Evolutionary conservation across 345 rosid species (phyloP), one percentile per base, ranked within the genome.

Genomic region (Punica granatum): DNA sequence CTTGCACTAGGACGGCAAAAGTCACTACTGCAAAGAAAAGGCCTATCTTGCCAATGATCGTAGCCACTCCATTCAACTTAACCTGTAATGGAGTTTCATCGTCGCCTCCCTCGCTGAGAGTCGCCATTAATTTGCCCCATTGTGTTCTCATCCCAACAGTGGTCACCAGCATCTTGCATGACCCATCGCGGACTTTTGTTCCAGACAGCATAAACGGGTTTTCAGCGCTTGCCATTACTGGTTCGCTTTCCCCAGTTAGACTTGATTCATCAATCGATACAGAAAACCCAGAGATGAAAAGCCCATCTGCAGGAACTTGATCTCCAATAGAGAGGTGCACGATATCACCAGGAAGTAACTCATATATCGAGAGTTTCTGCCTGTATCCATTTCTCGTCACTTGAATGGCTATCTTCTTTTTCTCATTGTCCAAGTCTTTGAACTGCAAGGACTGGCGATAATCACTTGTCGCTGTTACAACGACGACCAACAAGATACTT

Each of bases 81-180:
- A 92, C 98, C 80, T 90, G 98, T 74, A 90, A 75, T 13, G 98
- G 98, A 51, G 98, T 92, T 73, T 92, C 98, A 41, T 92, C 98
- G 56, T 90, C 97, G 16, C 98, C 98, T 36, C 97, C 98, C 77
- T 92, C 97, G 21, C 89, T 90, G 14, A 92, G 86, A 64, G 97
- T 90, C n/a, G 92, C 95, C 92, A 92, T 84, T 67, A 92, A 67
- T 74, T 90, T 92, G 70, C 97, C 98, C 97, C 98, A 92, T 46
- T 90, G 97, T 35, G 98, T 92, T 81, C 96, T 88, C 98, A 92
- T 92, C 71, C 98, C 98, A 61, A 90, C 95, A 8, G 95, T 90
- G 10, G 98, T 83, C 44, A 92, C 68, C 79, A 90, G 4, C 97
- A 92, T 86, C 77, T 92, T 92, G 82, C 96, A 86, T 3, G 98